phyloP scores from a whole-genome alignment of 768 basidiomycete genomes.

The Kwoniella botswanensis region DNA sequence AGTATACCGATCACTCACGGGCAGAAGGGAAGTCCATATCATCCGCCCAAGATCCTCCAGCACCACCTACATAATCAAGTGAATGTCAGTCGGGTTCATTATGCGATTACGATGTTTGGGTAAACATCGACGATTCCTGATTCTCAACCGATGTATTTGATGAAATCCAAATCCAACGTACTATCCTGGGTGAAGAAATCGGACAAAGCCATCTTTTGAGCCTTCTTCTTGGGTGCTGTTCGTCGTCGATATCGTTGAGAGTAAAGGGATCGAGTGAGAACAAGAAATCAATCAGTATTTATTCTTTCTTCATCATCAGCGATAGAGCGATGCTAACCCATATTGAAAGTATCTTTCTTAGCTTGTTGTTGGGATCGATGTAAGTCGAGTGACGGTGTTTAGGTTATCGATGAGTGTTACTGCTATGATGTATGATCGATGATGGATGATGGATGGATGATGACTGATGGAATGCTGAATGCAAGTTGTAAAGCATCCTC shows the following conservation, averaged over 20 bases:
- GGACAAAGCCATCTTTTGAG: slow-evolving; percentile 86
- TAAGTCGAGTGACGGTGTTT: neutral
- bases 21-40: slow-evolving; percentile 97
- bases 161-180: slow-evolving; percentile 60
- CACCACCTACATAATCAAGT: slow-evolving; percentile 58
- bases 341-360: neutral
- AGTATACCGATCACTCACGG: slow-evolving; percentile 67
- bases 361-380: neutral
- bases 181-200: slow-evolving; percentile 88
- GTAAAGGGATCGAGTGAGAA: neutral
- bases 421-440: neutral
- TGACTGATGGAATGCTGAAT: neutral
- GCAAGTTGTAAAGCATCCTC: neutral
- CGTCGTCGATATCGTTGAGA: neutral
- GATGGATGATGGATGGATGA: neutral
- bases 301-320: neutral
- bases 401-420: neutral
- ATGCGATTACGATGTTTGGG: neutral
- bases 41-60: slow-evolving; percentile 95
- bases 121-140: too few relatives aligned
- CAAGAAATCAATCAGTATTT: neutral
- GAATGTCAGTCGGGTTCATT: neutral
- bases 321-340: slow-evolving; percentile 7
- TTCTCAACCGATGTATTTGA: too few relatives aligned
- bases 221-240: slow-evolving; percentile 81